phyloP scores from a whole-genome alignment of 2,329 filamentous ascomycete genomes.

The Phialemoniopsis sp. region DNA sequence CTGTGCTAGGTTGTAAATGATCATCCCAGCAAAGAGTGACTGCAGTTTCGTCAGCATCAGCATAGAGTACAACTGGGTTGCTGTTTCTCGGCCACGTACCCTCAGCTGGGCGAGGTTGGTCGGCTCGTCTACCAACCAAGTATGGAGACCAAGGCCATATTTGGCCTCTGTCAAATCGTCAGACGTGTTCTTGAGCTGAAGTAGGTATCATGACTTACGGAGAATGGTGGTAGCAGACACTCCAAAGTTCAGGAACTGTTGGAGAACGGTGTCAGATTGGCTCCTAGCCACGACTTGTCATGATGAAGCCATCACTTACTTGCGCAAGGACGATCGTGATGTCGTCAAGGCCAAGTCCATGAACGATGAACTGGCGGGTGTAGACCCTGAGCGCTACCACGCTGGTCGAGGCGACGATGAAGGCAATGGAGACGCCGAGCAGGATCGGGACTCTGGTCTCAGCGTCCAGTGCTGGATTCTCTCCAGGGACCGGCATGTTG shows the following conservation, averaged over 20 bases:
- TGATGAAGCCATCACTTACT: constrained; percentile 3
- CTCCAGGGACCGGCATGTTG: constrained; percentile 7
- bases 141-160: constrained; percentile 18
- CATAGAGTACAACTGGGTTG: neutral
- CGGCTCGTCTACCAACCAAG: constrained; percentile 12
- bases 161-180: constrained; percentile 12
- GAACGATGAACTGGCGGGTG: constrained; percentile 17
- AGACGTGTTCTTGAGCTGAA: neutral
- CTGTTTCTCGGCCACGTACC: constrained; percentile 8
- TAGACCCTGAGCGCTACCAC: constrained; percentile 20
- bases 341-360: constrained; percentile 18
- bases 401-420: constrained; percentile 14
- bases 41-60: constrained; percentile 4
- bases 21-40: constrained; percentile 24
- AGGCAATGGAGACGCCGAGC: constrained; percentile 16
- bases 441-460: constrained; percentile 17
- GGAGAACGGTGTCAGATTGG: neutral
- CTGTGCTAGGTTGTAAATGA: constrained; percentile 26
- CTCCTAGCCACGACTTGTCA: no score
- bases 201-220: constrained; percentile 8
- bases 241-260: constrained; percentile 12
- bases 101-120: constrained; percentile 17
- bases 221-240: constrained; percentile 15
- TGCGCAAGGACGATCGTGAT: constrained; percentile 17
- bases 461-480: constrained; percentile 15